Percentiles rank a stretch among this genome's conserved stretches.
phyloP scores from a whole-genome alignment of 192 early-diverging fungal genomes.

The Coemansia sp. region DNA sequence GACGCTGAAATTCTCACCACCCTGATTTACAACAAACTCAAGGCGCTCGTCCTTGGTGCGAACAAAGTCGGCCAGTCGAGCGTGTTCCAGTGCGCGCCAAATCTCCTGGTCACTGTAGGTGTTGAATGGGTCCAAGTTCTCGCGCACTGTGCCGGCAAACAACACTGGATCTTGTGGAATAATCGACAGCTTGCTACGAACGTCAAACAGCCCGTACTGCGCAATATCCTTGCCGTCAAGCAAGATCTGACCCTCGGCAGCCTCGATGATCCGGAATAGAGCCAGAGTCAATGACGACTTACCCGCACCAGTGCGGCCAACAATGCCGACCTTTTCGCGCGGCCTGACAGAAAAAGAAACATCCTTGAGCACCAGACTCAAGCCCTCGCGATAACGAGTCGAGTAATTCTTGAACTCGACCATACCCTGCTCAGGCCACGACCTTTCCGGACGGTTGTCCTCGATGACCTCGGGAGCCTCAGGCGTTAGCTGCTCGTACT shows the following conservation, averaged over 20 bases:
- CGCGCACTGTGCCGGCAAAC: slow-evolving; percentile 68
- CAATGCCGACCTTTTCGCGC: slow-evolving; percentile 65
- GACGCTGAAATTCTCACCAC: slow-evolving; percentile 73
- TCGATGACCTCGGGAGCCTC: slow-evolving; percentile 80
- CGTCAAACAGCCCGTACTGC: slow-evolving; percentile 54
- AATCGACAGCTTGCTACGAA: slow-evolving; percentile 71
- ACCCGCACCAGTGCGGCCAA: slow-evolving; percentile 74
- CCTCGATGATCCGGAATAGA: slow-evolving; percentile 72
- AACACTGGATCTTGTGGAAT: slow-evolving; percentile 88
- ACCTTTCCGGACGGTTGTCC: slow-evolving; percentile 59
- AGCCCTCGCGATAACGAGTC: slow-evolving; percentile 79
- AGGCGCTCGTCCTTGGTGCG: slow-evolving; percentile 65
- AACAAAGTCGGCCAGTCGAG: slow-evolving; percentile 71
- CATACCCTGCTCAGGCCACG: slow-evolving; percentile 78
- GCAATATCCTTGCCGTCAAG: slow-evolving; percentile 70
- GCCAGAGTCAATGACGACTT: slow-evolving; percentile 67
- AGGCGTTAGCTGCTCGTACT: slow-evolving; percentile 78
- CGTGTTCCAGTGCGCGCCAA: slow-evolving; percentile 72
- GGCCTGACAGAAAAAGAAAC: slow-evolving; percentile 42
- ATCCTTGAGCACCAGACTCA: slow-evolving; percentile 79
- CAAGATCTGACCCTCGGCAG: slow-evolving; percentile 63
- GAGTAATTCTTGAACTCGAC: slow-evolving; percentile 81
- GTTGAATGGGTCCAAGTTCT: slow-evolving; percentile 62
- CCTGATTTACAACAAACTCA: slow-evolving; percentile 63
- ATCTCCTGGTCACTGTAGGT: slow-evolving; percentile 61